Conservation (phyloP, 306 rosid genomes). For the Casuarina glauca region DNA sequence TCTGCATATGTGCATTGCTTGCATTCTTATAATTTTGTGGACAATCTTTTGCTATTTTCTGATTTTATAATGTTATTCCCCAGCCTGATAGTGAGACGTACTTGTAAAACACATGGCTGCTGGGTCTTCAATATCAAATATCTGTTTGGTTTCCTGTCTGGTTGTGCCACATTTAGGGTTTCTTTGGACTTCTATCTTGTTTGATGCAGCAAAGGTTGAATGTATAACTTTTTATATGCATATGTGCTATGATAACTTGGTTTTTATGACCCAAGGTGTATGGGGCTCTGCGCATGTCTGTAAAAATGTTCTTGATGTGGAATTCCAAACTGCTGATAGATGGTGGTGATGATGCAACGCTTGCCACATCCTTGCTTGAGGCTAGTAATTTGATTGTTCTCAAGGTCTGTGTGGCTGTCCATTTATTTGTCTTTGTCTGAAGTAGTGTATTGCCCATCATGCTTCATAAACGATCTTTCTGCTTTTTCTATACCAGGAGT, state of each 20-base stretch:
- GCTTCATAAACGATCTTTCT: conserved; percentile 26
- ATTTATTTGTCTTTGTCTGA: conserved; percentile 19
- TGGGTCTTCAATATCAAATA: background rate
- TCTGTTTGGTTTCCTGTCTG: background rate
- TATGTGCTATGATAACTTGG: conserved; percentile 12
- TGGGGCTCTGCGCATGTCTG: conserved; percentile 98
- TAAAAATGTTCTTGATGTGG: conserved; percentile 99
- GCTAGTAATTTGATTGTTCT: conserved; percentile 97
- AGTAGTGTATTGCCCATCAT: conserved; percentile 23
- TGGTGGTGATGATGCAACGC: conserved; percentile 79
- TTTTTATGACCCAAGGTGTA: conserved; percentile 60
- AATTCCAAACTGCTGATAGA: conserved; percentile 92
- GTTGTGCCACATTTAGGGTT: background rate
- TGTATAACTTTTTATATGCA: background rate
- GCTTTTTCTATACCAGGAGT: conserved; percentile 54
- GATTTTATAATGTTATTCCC: background rate
- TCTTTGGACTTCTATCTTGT: background rate
- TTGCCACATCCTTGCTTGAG: conserved; percentile 90
- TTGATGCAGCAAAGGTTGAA: background rate
- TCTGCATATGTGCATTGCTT: background rate
- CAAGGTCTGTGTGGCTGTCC: conserved; percentile 55
- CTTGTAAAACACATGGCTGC: background rate
- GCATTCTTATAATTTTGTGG: background rate
- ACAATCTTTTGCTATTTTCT: background rate
- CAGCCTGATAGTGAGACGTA: background rate